Evolutionary conservation across 1,139 yeast species (phyloP).

Genomic region (Geotrichum candidum): DNA sequence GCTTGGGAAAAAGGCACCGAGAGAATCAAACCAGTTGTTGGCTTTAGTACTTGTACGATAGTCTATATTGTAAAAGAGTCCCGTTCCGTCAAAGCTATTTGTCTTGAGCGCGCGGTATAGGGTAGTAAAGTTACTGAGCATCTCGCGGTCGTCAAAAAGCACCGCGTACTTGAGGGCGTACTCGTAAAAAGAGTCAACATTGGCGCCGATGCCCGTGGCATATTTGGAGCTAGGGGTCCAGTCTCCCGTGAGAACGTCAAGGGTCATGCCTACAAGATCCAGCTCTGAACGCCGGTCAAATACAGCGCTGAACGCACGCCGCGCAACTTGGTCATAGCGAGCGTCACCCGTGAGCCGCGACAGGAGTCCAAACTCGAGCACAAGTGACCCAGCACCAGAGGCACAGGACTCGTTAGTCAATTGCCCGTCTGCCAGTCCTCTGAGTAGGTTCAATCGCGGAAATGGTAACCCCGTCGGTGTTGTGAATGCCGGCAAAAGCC

Average conservation of each 20-base stretch:
- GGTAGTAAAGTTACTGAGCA: constrained; percentile 57
- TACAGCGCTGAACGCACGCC: constrained; percentile 44
- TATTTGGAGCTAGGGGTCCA: constrained; percentile 44
- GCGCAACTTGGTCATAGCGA: constrained; percentile 58
- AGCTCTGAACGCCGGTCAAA: constrained; percentile 52
- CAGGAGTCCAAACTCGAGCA: constrained; percentile 69
- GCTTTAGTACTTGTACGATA: constrained; percentile 45
- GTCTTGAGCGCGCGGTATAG: constrained; percentile 50
- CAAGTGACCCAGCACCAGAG: constrained; percentile 47
- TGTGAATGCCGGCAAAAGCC: constrained; percentile 61
- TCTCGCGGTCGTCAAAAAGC: constrained; percentile 58
- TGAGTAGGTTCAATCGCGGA: constrained; percentile 62
- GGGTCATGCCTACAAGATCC: constrained; percentile 70
- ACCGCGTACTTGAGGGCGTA: constrained; percentile 75
- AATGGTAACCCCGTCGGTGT: constrained; percentile 58
- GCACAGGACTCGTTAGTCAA: constrained; percentile 11
- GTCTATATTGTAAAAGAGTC: constrained; percentile 55
- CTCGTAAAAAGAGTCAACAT: constrained; percentile 89
- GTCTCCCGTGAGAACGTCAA: constrained; percentile 52
- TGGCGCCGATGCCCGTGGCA: constrained; percentile 81
- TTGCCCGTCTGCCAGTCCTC: constrained; percentile 38
- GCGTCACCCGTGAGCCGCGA: constrained; percentile 69
- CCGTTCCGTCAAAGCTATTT: constrained; percentile 47
- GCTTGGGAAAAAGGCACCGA: constrained; percentile 87
- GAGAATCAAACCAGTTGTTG: constrained; percentile 73